These are phyloP conservation scores for Epichloe glyceriae DNA, from an alignment of 2,329 filamentous ascomycete species.

Conservation along the genomic window DNA sequence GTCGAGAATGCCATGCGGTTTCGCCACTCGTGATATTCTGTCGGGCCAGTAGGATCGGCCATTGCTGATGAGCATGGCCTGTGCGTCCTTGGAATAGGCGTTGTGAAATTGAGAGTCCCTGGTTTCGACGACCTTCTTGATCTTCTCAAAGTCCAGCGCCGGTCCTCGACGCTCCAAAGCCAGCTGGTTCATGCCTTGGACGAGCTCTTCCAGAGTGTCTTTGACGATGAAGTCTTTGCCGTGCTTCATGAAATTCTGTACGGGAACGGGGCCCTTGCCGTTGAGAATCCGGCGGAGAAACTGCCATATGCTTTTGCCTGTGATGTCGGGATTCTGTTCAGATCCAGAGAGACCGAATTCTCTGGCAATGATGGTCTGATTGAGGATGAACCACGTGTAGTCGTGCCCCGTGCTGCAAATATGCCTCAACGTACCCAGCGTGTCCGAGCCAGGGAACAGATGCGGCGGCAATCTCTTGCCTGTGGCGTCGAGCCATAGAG, in stretches of 20 bases:
- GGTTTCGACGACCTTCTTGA: constrained; percentile 35
- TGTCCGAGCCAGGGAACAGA: constrained; percentile 45
- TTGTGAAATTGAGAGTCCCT: constrained; percentile 45
- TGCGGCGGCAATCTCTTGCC: constrained; percentile 44
- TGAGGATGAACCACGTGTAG: constrained; percentile 50
- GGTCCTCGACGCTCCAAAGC: constrained; percentile 33
- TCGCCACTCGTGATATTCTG: constrained; percentile 34
- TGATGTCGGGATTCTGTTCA: constrained; percentile 50
- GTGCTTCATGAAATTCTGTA: constrained; percentile 46
- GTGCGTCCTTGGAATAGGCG: constrained; percentile 44
- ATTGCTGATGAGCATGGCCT: constrained; percentile 48
- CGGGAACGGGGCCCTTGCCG: constrained; percentile 37
- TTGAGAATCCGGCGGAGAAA: constrained; percentile 38
- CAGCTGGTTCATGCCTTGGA: constrained; percentile 46
- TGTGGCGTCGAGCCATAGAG: constrained; percentile 48
- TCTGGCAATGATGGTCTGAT: constrained; percentile 44
- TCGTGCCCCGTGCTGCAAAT: constrained; percentile 49
- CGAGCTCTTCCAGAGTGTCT: constrained; percentile 41
- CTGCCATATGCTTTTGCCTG: constrained; percentile 41
- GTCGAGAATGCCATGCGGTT: constrained; percentile 41
- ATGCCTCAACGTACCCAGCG: constrained; percentile 42
- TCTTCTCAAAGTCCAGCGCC: constrained; percentile 27
- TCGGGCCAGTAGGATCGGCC: constrained; percentile 44
- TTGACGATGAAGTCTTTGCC: constrained; percentile 47
- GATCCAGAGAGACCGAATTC: constrained; percentile 51